Evolutionary conservation across 768 basidiomycete genomes (phyloP).

Genomic region (Termitomyces heimii): DNA sequence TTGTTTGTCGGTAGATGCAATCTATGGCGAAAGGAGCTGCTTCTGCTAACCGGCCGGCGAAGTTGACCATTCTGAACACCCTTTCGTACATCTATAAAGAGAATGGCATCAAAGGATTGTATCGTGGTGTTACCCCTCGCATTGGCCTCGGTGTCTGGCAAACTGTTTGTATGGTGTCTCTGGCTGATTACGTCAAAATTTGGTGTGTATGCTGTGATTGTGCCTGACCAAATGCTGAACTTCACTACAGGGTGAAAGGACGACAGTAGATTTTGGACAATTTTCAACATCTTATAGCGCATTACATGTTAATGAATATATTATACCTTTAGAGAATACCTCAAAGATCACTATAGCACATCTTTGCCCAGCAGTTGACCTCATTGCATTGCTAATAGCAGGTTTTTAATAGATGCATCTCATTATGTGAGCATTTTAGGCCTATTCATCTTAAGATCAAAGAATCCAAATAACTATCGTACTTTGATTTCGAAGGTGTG

Average conservation of each 20-base stretch:
- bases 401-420: not conserved
- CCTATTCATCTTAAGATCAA: not conserved
- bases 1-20: slow-evolving; percentile 84
- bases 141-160: slow-evolving; percentile 97
- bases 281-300: slow-evolving; percentile 7
- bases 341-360: not conserved
- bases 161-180: slow-evolving; percentile 98
- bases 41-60: slow-evolving; percentile 81
- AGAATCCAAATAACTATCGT: not conserved
- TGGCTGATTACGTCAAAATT: slow-evolving; percentile 91
- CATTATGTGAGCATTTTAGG: not conserved
- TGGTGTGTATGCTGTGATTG: slow-evolving; percentile 41
- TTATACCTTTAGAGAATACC: slow-evolving; percentile 14
- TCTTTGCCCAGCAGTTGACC: not conserved
- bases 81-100: slow-evolving; percentile 92
- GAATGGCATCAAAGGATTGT: slow-evolving; percentile 94
- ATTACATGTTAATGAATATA: slow-evolving; percentile 13
- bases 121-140: slow-evolving; percentile 96
- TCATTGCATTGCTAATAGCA: not conserved
- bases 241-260: slow-evolving; percentile 44
- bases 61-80: slow-evolving; percentile 89
- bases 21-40: slow-evolving; percentile 85
- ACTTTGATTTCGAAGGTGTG: too few species aligned
- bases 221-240: slow-evolving; percentile 9
- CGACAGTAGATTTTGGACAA: slow-evolving; percentile 19